Percentiles rank a stretch among this genome's conserved stretches.
phyloP scores from a whole-genome alignment of 1,284 basidiomycete genomes.

The Moniliophthora roreri region DNA sequence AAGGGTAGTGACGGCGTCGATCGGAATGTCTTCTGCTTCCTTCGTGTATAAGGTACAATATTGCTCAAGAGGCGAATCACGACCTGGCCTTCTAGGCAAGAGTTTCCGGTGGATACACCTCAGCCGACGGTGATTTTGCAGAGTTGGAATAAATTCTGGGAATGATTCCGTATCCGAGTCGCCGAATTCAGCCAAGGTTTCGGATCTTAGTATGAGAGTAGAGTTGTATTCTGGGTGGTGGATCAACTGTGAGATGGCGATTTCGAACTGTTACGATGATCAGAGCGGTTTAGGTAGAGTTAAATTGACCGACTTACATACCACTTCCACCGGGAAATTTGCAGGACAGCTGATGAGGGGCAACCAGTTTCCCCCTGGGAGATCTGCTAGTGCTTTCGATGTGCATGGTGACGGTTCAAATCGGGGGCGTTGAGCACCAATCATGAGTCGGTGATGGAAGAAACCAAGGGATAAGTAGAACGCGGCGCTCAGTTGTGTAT shows the following conservation, averaged over 20 bases:
- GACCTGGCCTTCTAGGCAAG: constrained; percentile 69
- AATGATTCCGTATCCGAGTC: constrained; percentile 25
- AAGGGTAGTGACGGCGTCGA: constrained; percentile 38
- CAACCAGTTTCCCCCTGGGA: background rate
- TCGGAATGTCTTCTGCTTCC: constrained; percentile 16
- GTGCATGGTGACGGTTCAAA: background rate
- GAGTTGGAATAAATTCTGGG: constrained; percentile 34
- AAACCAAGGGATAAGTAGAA: no score
- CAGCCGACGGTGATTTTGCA: constrained; percentile 40
- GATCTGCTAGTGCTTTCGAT: background rate
- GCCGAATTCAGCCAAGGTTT: constrained; percentile 50
- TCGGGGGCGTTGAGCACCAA: no score
- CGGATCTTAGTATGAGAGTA: constrained; percentile 77
- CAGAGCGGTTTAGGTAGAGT: background rate
- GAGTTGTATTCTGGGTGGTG: constrained; percentile 85
- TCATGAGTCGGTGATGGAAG: no score
- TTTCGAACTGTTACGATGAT: constrained; percentile 54
- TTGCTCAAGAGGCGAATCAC: constrained; percentile 71
- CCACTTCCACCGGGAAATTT: constrained; percentile 14
- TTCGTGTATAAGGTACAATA: constrained; percentile 69
- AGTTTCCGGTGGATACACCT: constrained; percentile 60
- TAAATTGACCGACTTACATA: background rate
- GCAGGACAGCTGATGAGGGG: constrained; percentile 15
- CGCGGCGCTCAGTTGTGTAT: no score
- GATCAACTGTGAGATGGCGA: constrained; percentile 62